These are phyloP conservation scores for Candida nemodendra DNA, from an alignment of 805 yeast genomes.

Conservation along the genomic window DNA sequence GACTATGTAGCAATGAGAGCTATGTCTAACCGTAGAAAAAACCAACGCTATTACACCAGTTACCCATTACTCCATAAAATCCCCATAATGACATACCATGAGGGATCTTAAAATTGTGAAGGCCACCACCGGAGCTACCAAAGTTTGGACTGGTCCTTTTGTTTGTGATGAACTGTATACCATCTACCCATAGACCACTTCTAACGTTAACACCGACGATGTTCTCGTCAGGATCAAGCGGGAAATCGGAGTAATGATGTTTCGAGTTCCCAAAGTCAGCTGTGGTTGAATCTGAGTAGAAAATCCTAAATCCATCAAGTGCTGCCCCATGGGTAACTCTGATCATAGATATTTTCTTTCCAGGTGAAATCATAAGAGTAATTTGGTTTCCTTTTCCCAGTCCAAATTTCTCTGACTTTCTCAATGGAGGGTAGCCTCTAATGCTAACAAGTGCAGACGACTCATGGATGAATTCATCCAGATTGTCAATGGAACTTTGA, in stretches of 20 bases:
- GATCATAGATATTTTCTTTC: constrained; percentile 41
- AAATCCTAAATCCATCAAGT: constrained; percentile 75
- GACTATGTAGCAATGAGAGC: constrained; percentile 1
- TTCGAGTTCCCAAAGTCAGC: constrained; percentile 53
- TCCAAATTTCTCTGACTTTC: constrained; percentile 27
- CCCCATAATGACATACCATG: constrained; percentile 62
- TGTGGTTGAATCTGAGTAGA: constrained; percentile 27
- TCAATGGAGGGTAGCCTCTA: constrained; percentile 15
- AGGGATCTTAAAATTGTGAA: constrained; percentile 63
- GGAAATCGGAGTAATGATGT: constrained; percentile 52
- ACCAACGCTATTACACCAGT: constrained; percentile 78
- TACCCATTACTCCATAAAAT: constrained; percentile 62
- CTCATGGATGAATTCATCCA: constrained; percentile 35
- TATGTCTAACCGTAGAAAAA: constrained; percentile 48
- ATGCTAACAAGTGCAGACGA: constrained; percentile 16
- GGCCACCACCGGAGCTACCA: constrained; percentile 70
- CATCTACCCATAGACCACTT: constrained; percentile 90
- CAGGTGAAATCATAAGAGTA: constrained; percentile 16
- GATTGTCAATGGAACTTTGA: constrained; percentile 50
- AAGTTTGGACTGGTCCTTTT: constrained; percentile 55
- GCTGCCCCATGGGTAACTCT: constrained; percentile 75
- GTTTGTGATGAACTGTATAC: constrained; percentile 66
- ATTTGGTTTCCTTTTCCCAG: constrained; percentile 15
- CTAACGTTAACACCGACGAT: constrained; percentile 62
- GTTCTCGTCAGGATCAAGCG: constrained; percentile 54